A percentile compares a stretch with the other conserved stretches of the same genome.
These are phyloP conservation scores for Pseudogymnoascus sp. DNA, from an alignment of 2,329 filamentous ascomycete species.

Conservation along the genomic window DNA sequence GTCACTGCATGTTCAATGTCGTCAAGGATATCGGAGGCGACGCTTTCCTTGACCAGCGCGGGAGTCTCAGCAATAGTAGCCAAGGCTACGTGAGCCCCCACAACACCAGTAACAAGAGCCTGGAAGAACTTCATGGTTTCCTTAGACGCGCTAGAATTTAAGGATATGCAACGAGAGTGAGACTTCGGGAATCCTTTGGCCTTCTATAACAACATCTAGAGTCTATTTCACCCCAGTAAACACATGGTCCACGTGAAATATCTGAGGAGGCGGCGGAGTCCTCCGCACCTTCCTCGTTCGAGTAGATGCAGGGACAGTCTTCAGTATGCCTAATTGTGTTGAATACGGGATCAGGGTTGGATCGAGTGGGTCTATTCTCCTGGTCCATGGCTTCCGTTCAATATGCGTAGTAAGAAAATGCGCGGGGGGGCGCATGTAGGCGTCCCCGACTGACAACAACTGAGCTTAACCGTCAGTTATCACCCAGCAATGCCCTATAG, in stretches of 20 bases:
- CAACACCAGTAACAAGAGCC: neutral
- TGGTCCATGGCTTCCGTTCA: neutral
- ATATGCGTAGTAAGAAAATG: neutral
- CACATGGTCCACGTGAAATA: neutral
- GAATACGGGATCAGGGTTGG: no score
- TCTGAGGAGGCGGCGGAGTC: neutral
- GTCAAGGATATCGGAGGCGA: constrained; percentile 22
- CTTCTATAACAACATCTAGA: constrained; percentile 9
- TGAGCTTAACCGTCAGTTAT: neutral
- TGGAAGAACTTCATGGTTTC: constrained; percentile 9
- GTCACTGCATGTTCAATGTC: constrained; percentile 27
- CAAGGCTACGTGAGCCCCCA: neutral
- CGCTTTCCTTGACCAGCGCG: neutral
- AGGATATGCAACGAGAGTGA: neutral
- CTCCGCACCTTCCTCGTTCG: constrained; percentile 5
- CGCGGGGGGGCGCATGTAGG: no score
- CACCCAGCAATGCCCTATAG: neutral
- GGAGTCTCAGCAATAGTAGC: neutral
- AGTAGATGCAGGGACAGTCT: neutral
- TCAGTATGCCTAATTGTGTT: neutral
- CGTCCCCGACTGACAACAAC: neutral
- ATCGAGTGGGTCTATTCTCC: neutral
- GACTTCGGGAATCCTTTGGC: neutral
- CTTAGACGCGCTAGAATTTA: neutral
- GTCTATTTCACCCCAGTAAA: neutral